Evolutionary conservation across 129 eudicot genomes (phyloP), one percentile per base, ranked within the genome.

Genomic region (Logfia minima): DNA sequence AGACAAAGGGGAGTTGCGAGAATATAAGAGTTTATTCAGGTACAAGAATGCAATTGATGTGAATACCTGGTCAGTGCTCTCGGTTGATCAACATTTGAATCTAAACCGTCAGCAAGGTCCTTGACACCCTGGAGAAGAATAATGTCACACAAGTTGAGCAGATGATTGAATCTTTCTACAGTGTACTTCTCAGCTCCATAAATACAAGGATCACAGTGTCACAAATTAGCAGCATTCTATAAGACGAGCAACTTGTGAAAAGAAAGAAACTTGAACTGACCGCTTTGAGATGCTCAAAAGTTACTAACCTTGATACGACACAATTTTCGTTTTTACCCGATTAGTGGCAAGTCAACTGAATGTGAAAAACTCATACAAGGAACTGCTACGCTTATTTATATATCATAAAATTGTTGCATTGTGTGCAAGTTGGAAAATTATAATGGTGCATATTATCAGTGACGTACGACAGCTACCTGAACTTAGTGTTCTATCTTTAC

Each of bases 31-130:
- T 55, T 28, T 72, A 72, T 55, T 56, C 6, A n/a, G 3, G 34
- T 48, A 53, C 28, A 76, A 28, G 66, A 74, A 74, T 37, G 35
- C 19, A 41, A 41, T 21, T 56, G 53, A 23, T 8, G 51, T 28
- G n/a, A 45, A 81, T 77, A 82, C 85, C 85, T 82, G 71, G 76
- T 81, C 41, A 77, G n/a, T 58, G 26, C 55, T 70, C 75, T 77
- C n/a, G 75, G 68, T 37, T 63, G 71, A 71, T 11, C 28, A 45
- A 37, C 85, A 24, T 82, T 79, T 43, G 65, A 60, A 26, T 71
- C 82, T 56, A 71, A 41, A 77, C 21, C 66, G 28, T 77, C 78
- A 7, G 78, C 85, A 65, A 82, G 72, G 21, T 77, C 71, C 72
- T 75, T 81, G 31, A 81, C 70, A 28, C 84, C 84, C 85, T 82